Conservation (phyloP, 352 stramenopile species). For the Phytophthora pistaciae region DNA sequence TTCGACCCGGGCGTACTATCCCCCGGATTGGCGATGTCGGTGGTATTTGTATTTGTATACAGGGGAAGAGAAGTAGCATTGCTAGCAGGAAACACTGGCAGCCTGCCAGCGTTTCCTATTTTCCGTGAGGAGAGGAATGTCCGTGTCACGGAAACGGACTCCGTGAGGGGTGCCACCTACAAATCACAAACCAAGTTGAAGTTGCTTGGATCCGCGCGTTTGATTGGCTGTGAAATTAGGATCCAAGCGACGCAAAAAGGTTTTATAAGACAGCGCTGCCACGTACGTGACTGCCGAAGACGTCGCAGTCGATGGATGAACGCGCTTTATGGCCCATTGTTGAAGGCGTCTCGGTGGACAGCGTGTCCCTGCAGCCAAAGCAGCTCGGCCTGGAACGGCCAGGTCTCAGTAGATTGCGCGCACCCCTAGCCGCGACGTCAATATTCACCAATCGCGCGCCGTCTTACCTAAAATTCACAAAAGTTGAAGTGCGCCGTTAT, state of each 20-base stretch:
- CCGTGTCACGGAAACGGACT: too few relatives aligned
- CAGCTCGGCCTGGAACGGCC: neutral
- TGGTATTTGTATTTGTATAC: neutral
- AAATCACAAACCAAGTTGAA: slow-evolving; percentile 21
- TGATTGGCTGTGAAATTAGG: slow-evolving; percentile 15
- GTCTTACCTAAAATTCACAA: neutral
- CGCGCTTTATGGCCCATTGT: neutral
- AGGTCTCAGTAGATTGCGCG: slow-evolving; percentile 9
- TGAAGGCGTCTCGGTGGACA: slow-evolving; percentile 11
- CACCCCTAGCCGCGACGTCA: neutral
- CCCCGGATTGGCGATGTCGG: slow-evolving; percentile 7
- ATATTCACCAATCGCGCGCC: slow-evolving; percentile 25
- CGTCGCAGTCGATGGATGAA: neutral
- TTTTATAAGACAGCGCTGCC: neutral
- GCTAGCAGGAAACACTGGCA: too few relatives aligned
- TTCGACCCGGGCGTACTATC: slow-evolving; percentile 1
- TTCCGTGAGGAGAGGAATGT: too few relatives aligned
- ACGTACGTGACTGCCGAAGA: neutral
- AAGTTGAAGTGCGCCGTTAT: neutral
- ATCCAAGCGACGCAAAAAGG: neutral
- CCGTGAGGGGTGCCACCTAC: too few relatives aligned
- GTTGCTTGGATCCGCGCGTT: neutral
- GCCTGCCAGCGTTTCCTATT: too few relatives aligned
- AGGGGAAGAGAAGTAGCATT: too few relatives aligned
- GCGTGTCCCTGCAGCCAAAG: slow-evolving; percentile 9